Base-by-base conservation (phyloP, 495 filamentous ascomycete species). In the Filosporella fistucella region DNA sequence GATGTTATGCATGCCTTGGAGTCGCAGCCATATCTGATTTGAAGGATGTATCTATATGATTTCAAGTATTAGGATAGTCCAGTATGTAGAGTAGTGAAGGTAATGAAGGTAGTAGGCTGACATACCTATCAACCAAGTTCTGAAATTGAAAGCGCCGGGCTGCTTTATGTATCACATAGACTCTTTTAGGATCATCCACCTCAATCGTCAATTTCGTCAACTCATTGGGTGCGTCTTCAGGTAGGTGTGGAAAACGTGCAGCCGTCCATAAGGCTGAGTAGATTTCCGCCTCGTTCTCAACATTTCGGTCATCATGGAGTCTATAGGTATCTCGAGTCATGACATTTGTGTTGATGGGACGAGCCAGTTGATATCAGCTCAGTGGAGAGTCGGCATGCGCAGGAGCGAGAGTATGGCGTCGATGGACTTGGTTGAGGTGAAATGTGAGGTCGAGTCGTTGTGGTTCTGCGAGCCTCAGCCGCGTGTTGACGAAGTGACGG, bases 21-120 rank as follows among this genome's bases (percentile, higher is more conserved):
- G 38, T 78, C 72, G 58, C 90, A 96, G 45, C 90, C 90, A 47
- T 89, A 76, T 28, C 88, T 76, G n/a, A 96, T 75, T 66, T 96
- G 90, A 16, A 74, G 69, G 50, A 90, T 85, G 59, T 86, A 94
- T 52, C 89, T 95, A 60, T 3, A 21, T 38, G 35, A 21, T 8
- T 30, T 20, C 20, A 4, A 21, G 9, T 21, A 8, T 16, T 11
- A 12, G n/a, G 20, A 5, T 28, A 10, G 16, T n/a, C n/a, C n/a
- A n/a, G n/a, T n/a, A n/a, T n/a, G n/a, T n/a, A n/a, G n/a, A n/a
- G n/a, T n/a, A n/a, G 23, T 20, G 38, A 39, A 51, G 13, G 43
- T 11, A 21, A 22, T n/a, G n/a, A n/a, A n/a, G n/a, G n/a, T n/a
- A n/a, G n/a, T n/a, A n/a, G n/a, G n/a, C n/a, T 10, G 25, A 66